Evolutionary conservation across 2,329 filamentous ascomycete species (phyloP), one percentile per base, ranked within the genome.

Genomic region (Shiraia sp.): DNA sequence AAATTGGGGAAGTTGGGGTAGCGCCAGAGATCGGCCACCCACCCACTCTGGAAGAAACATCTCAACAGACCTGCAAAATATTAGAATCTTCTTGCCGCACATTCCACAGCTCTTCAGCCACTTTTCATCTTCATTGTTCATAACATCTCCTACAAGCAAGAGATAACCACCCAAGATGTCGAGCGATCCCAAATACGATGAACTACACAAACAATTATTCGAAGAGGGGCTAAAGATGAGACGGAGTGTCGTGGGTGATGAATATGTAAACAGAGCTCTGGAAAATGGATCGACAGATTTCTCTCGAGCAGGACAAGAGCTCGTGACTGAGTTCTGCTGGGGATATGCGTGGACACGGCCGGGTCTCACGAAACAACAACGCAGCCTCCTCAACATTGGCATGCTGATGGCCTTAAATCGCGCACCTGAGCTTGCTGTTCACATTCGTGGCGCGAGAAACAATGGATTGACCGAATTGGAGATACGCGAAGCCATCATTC

Each of bases 241-340:
- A 25, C 75, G 78, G 36, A 73, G 74, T 47, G 83, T 86, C 7
- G 76, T 82, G 10, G 82, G 83, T n/a, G 72, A 82, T 40, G 72
- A 74, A 27, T 83, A 85, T 52, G 82, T 86, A 40, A 75, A 83
- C 55, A 71, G 69, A 3, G 76, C 82, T 1, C 70, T 85, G 8
- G 69, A 70, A n/a, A 78, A 78, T 40, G 78, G 77, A 3, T 74
- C 78, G 0, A 78, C 76, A 8, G 76, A 80, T n/a, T 86, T 85
- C 64, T 73, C 80, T 2, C 70, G 72, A 27, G 78, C 82, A 0
- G 79, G 80, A 52, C 82, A 86, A 64, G 78, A 85, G 51, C 72
- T 83, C 26, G 77, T 83, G 2, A 85, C 82, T 1, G 82, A 85
- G 66, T 79, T 75, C 61, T 80, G 79, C 68, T 86, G 82, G 83